Conservation (phyloP, 1,284 basidiomycete genomes). For the Vanrija pseudolonga region DNA sequence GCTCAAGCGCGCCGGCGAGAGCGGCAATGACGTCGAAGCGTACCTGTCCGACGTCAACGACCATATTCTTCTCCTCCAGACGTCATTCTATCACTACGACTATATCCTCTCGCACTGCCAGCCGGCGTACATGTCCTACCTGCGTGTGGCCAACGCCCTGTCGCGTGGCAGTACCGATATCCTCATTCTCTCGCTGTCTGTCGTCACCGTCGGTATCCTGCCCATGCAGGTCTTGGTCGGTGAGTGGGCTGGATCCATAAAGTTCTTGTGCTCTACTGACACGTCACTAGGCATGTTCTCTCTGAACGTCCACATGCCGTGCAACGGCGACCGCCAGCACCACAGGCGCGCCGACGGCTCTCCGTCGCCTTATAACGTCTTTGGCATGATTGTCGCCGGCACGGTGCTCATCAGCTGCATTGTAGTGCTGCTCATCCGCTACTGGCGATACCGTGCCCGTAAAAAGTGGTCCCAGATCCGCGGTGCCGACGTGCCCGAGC, state of each 20-base stretch:
- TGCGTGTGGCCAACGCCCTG: constrained; percentile 62
- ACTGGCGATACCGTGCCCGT: constrained; percentile 42
- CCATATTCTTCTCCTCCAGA: constrained; percentile 84
- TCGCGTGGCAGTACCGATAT: constrained; percentile 65
- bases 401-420: constrained; percentile 36
- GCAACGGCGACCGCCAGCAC: constrained; percentile 37
- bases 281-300: constrained; percentile 59
- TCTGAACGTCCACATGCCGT: constrained; percentile 57
- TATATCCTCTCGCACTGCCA: constrained; percentile 83
- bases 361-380: constrained; percentile 32
- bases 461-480: constrained; percentile 28
- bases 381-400: constrained; percentile 37
- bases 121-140: constrained; percentile 74
- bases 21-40: constrained; percentile 65
- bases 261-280: constrained; percentile 19
- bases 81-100: constrained; percentile 82
- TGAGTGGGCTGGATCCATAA: constrained; percentile 38
- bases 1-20: constrained; percentile 62
- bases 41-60: constrained; percentile 94
- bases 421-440: constrained; percentile 41
- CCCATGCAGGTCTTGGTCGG: constrained; percentile 64
- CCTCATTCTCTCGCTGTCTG: constrained; percentile 63
- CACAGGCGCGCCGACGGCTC: constrained; percentile 32
- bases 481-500: constrained; percentile 24
- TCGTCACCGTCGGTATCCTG: constrained; percentile 66